Percentiles rank a stretch among this genome's conserved stretches.
Conservation (phyloP, 345 rosid genomes). For the Theobroma cacao region DNA sequence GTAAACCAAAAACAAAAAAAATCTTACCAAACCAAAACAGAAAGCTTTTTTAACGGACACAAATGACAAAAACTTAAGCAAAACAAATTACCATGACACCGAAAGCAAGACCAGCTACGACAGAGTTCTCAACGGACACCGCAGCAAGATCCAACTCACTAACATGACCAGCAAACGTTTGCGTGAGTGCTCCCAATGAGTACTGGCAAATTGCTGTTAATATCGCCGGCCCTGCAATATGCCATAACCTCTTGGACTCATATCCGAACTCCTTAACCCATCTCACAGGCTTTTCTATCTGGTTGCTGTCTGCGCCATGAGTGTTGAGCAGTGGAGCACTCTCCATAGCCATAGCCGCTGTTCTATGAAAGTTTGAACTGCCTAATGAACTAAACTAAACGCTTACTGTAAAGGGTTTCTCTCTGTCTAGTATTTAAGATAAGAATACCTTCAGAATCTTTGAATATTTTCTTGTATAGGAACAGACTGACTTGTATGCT, state of each 20-base stretch:
- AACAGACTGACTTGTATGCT: too few species aligned
- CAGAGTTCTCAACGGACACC: slow-evolving; percentile 85
- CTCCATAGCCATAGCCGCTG: not conserved
- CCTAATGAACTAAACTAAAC: not conserved
- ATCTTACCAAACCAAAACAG: not conserved
- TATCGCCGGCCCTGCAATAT: slow-evolving; percentile 84
- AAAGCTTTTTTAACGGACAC: not conserved
- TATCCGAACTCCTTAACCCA: slow-evolving; percentile 46
- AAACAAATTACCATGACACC: slow-evolving; percentile 69
- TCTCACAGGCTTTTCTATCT: not conserved
- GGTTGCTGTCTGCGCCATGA: not conserved
- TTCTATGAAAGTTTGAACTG: not conserved
- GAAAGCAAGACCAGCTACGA: slow-evolving; percentile 78
- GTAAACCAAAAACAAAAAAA: not conserved
- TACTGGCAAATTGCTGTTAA: slow-evolving; percentile 72
- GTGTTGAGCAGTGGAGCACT: slow-evolving; percentile 10
- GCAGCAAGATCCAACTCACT: slow-evolving; percentile 87
- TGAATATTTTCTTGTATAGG: not conserved
- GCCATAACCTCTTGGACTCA: slow-evolving; percentile 81
- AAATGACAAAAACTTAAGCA: not conserved
- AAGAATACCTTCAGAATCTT: not conserved
- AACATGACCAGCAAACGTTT: slow-evolving; percentile 69
- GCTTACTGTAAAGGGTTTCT: not conserved
- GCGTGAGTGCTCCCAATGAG: slow-evolving; percentile 90
- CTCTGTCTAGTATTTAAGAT: not conserved